Evolutionary conservation across 257 asterid species (phyloP), one percentile per base, ranked within the genome.

Genomic region (Rehmannia glutinosa): DNA sequence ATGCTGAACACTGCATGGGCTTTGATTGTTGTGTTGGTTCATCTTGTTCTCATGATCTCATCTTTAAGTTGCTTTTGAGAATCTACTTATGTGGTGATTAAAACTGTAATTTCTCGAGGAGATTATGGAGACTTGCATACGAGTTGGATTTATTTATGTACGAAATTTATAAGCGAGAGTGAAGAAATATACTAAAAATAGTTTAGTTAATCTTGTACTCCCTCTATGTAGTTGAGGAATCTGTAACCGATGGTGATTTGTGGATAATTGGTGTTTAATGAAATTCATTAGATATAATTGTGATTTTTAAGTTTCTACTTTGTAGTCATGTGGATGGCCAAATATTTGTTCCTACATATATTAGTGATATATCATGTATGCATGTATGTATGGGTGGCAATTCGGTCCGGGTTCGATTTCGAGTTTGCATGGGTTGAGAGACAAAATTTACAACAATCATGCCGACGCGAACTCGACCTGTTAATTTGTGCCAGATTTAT

Each of bases 21-120:
- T 59, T 42, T 43, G 23, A 27, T 24, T 32, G 25, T 51, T 30
- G 19, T 11, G 13, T 66, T 38, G n/a, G 4, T 49, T 61, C 12
- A 21, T 32, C 39, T 19, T 51, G 17, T 27, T 50, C n/a, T n/a
- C n/a, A n/a, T 35, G 35, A 30, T 56, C 21, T 42, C 12, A 23
- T 58, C 24, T 41, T 62, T 54, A 30, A 20, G 33, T 20, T 53
- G 71, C 45, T 71, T 42, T 5, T 53, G 23, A 51, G 63, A 66
- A 41, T 24, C 45, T 47, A 49, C 33, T 16, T 20, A 30, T 54
- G 4, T 53, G 65, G 17, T 53, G 55, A 7, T 9, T 71, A 46
- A 17, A 45, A 41, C 35, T 53, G 7, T 23, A 59, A 21, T 19
- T 50, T 32, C 3, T 27, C n/a, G 62, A 21, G 71, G 71, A 65